A percentile compares a stretch with the other conserved stretches of the same genome.
Evolutionary conservation across 805 yeast species (phyloP).

Genomic region (Myxozyma nipponensis): DNA sequence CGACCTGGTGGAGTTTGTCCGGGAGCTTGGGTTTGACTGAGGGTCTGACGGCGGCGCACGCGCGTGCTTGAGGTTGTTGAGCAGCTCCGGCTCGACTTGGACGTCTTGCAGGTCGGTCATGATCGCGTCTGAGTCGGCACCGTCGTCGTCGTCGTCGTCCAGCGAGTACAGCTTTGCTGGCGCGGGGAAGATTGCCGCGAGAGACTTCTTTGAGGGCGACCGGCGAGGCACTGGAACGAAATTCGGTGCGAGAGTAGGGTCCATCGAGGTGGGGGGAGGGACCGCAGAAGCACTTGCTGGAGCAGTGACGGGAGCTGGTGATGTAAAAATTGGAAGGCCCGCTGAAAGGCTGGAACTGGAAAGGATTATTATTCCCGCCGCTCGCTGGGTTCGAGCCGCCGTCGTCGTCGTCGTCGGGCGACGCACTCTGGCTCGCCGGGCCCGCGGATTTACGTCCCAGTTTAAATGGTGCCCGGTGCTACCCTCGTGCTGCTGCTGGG

Average conservation of each 20-base stretch:
- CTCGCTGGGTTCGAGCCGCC: too few relatives aligned
- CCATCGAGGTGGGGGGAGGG: too few relatives aligned
- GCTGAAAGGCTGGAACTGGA: too few relatives aligned
- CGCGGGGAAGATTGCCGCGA: slow-evolving; percentile 1
- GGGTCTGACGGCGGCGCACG: slow-evolving; percentile 2
- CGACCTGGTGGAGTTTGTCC: neutral
- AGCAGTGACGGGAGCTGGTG: too few relatives aligned
- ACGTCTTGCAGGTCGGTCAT: neutral
- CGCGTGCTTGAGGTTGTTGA: neutral
- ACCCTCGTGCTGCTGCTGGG: too few relatives aligned
- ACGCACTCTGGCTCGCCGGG: too few relatives aligned
- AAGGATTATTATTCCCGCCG: too few relatives aligned
- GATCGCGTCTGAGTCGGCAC: neutral
- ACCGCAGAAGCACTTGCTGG: too few relatives aligned
- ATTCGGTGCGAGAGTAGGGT: slow-evolving; percentile 22
- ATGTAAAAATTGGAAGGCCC: too few relatives aligned
- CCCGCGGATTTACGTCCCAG: too few relatives aligned
- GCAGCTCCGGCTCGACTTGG: neutral
- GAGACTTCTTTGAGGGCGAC: neutral
- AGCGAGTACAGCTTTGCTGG: neutral
- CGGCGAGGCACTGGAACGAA: slow-evolving; percentile 9
- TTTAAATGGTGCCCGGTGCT: too few relatives aligned
- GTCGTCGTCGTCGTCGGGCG: too few relatives aligned
- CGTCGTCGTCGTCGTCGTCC: neutral
- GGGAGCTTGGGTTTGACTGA: neutral